A percentile compares a stretch with the other conserved stretches of the same genome.
Evolutionary conservation across 108 stramenopile species (phyloP).

Genomic region (Ochromonas danica): DNA sequence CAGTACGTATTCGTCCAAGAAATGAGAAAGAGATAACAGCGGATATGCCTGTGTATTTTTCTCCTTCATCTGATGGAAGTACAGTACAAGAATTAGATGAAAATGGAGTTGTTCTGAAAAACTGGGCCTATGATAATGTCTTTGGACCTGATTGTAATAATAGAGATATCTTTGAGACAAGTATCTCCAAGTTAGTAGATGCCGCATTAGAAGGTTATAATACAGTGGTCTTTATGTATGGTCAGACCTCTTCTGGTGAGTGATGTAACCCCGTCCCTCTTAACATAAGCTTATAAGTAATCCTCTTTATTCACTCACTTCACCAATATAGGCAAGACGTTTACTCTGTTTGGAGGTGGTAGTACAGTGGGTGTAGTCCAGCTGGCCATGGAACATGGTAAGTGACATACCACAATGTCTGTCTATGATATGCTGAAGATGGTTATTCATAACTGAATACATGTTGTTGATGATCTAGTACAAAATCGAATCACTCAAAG

Average conservation of each 20-base stretch:
- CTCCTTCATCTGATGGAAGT: neutral
- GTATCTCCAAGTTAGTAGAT: neutral
- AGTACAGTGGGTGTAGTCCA: conserved; percentile 22
- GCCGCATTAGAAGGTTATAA: conserved; percentile 30
- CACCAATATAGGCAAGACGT: conserved; percentile 10
- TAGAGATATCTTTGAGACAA: neutral
- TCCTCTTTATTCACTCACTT: neutral
- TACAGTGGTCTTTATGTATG: conserved; percentile 38
- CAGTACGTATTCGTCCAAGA: conserved; percentile 30
- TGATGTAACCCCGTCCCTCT: neutral
- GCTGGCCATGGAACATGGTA: conserved; percentile 21
- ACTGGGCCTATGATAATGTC: conserved; percentile 33
- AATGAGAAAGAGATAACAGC: conserved; percentile 31
- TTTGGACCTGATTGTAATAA: conserved; percentile 7
- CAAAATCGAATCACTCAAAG: too few relatives aligned
- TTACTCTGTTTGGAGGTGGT: conserved; percentile 23
- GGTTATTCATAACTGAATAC: neutral
- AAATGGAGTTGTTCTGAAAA: neutral
- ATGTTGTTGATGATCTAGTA: too few relatives aligned
- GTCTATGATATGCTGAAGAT: too few relatives aligned
- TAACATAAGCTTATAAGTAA: neutral
- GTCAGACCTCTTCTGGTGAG: conserved; percentile 34
- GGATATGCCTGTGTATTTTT: conserved; percentile 11
- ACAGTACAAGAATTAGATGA: conserved; percentile 31
- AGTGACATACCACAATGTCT: neutral